Conservation (phyloP, 768 basidiomycete species). For the Kwoniella sp. region DNA sequence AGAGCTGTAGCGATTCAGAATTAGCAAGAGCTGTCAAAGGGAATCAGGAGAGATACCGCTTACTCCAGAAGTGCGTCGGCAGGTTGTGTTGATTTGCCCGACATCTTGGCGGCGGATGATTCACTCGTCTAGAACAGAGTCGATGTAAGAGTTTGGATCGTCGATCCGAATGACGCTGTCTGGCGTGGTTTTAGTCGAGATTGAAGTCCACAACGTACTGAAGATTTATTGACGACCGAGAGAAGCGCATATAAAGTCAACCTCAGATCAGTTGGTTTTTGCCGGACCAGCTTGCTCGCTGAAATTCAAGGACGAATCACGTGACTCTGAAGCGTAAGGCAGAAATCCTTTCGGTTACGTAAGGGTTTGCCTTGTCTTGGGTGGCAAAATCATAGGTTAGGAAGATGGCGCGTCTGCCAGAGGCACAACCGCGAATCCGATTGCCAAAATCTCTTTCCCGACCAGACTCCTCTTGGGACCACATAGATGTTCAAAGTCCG, state of each 20-base stretch:
- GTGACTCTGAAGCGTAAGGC: neutral
- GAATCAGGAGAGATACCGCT: neutral
- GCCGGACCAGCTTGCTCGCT: neutral
- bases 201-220: neutral
- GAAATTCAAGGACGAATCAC: neutral
- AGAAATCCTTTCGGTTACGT: too few relatives aligned
- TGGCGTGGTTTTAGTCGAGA: too few relatives aligned
- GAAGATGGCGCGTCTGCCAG: too few relatives aligned
- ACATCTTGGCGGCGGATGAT: constrained; percentile 12
- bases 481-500: too few relatives aligned
- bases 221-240: neutral
- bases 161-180: too few relatives aligned
- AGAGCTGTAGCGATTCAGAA: constrained; percentile 20
- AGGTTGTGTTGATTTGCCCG: constrained; percentile 23
- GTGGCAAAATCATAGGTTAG: too few relatives aligned
- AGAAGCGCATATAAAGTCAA: neutral
- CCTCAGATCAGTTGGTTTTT: neutral
- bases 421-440: too few relatives aligned
- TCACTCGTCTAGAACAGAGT: too few relatives aligned
- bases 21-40: constrained; percentile 6
- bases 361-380: too few relatives aligned
- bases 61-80: constrained; percentile 37
- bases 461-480: too few relatives aligned
- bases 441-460: too few relatives aligned
- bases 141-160: too few relatives aligned